Base-by-base conservation (phyloP, 805 yeast genomes). In the Candida xyloterini region DNA sequence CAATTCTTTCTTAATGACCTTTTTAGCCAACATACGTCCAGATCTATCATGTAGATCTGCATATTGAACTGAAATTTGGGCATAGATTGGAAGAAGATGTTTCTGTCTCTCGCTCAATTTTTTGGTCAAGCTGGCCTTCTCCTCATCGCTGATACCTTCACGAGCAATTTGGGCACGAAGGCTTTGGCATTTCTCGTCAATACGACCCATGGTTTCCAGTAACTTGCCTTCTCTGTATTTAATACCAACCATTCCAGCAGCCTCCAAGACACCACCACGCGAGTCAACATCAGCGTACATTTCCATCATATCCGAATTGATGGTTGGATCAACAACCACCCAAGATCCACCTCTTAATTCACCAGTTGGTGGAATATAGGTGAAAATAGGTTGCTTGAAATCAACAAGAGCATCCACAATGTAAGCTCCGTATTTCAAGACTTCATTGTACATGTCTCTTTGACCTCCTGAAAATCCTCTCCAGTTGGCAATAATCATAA, bases 391-490 rank as follows among this genome's bases (percentile, higher is more conserved):
- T 67, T 93, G 99, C 64, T 87, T 87, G 78, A 82, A 93, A 56
- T 81, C 96, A 51, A 88, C 95, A 47, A 93, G 76, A 10, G 99
- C 97, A 63, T 93, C 99, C 50, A 93, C 99, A 67, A 93, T 93
- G 66, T 76, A 88, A 3, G 98, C 81, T 62, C 99, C 99, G 62
- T 86, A 93, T 67, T 93, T 93, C 71, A 93, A 81, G 30, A 93
- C 95, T 71, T 93, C 99, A 59, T 90, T 88, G 76, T 84, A 95
- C 99, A 93, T 93, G 67, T 93, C 99, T 63, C 97, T 86, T 74
- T 93, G 99, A 65, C 99, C 99, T 74, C 99, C 99, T 52, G 97
- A 88, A 81, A 93, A 93, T 59, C 99, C 99, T 81, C 99, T 86
- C 99, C 99, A 93, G 78, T 93, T 93, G 44, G 99, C 99, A 55